Conservation (phyloP, 2,329 filamentous ascomycete genomes). For the Xylaria digitata region DNA sequence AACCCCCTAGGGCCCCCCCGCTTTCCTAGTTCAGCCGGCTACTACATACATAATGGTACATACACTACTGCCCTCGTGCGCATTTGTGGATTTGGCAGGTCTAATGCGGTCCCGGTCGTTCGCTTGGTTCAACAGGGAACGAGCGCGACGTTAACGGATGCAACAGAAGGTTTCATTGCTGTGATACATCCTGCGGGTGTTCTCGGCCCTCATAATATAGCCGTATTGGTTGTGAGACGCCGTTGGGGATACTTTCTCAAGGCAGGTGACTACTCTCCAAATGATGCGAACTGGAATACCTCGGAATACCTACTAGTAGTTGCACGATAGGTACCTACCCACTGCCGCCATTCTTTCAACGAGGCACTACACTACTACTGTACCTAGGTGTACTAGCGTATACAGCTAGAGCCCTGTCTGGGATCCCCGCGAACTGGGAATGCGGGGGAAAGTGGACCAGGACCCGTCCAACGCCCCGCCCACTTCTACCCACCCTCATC, state of each 20-base stretch:
- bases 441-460: constrained; percentile 29
- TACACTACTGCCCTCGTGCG: constrained; percentile 11
- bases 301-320: background rate
- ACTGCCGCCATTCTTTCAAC: too few relatives aligned
- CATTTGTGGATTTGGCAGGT: constrained; percentile 35
- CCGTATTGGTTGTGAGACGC: constrained; percentile 22
- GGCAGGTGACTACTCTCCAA: constrained; percentile 14
- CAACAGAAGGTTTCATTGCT: constrained; percentile 24
- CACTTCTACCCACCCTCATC: constrained; percentile 10
- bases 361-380: too few relatives aligned
- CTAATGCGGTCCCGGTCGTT: constrained; percentile 21
- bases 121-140: constrained; percentile 4
- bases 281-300: constrained; percentile 7
- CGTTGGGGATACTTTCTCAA: constrained; percentile 16
- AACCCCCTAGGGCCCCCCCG: constrained; percentile 13
- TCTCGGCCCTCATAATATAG: constrained; percentile 35
- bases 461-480: background rate
- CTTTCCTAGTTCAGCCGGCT: constrained; percentile 36
- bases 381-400: background rate
- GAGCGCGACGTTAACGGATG: constrained; percentile 15
- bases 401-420: constrained; percentile 5
- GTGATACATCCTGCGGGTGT: constrained; percentile 22
- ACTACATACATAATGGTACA: background rate
- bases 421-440: constrained; percentile 22
- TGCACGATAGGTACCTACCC: too few relatives aligned